These are phyloP conservation scores for Pholiota adiposa DNA, from an alignment of 1,284 basidiomycete genomes.

Conservation along the genomic window DNA sequence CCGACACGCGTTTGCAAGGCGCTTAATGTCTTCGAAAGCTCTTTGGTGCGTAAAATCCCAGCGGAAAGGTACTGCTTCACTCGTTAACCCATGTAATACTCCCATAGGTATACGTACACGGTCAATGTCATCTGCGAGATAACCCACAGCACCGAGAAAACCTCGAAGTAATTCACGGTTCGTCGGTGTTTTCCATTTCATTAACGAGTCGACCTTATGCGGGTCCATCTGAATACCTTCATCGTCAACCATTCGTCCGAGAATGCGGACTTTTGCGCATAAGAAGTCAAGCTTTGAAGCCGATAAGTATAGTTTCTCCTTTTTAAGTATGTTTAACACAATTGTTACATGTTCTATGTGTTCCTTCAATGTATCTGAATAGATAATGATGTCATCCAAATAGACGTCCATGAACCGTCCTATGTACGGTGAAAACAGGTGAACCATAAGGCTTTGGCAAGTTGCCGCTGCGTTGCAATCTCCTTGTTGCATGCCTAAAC, in stretches of 20 bases:
- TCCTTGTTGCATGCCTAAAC: slow-evolving; percentile 15
- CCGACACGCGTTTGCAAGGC: slow-evolving; percentile 14
- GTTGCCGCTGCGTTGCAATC: slow-evolving; percentile 14
- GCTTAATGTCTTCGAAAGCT: slow-evolving; percentile 36
- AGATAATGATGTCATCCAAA: slow-evolving; percentile 39
- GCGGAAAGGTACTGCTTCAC: background rate
- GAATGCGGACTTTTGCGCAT: slow-evolving; percentile 28
- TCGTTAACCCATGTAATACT: background rate
- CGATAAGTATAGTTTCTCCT: slow-evolving; percentile 30
- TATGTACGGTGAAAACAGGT: slow-evolving; percentile 17
- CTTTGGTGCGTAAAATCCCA: background rate
- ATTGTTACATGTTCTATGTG: slow-evolving; percentile 33
- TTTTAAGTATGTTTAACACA: slow-evolving; percentile 29
- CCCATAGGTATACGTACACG: slow-evolving; percentile 32
- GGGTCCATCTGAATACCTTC: slow-evolving; percentile 42
- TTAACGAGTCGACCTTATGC: slow-evolving; percentile 34
- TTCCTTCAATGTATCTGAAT: slow-evolving; percentile 34
- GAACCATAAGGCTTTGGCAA: slow-evolving; percentile 12
- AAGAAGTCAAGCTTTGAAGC: slow-evolving; percentile 35
- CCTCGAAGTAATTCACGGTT: slow-evolving; percentile 24
- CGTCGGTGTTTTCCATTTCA: slow-evolving; percentile 35
- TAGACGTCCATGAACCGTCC: slow-evolving; percentile 28
- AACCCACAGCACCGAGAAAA: slow-evolving; percentile 37
- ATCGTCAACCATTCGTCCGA: slow-evolving; percentile 35
- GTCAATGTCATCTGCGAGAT: slow-evolving; percentile 33